phyloP scores from a whole-genome alignment of 148 eudicot species.

The Fagopyrum homotropicum region DNA sequence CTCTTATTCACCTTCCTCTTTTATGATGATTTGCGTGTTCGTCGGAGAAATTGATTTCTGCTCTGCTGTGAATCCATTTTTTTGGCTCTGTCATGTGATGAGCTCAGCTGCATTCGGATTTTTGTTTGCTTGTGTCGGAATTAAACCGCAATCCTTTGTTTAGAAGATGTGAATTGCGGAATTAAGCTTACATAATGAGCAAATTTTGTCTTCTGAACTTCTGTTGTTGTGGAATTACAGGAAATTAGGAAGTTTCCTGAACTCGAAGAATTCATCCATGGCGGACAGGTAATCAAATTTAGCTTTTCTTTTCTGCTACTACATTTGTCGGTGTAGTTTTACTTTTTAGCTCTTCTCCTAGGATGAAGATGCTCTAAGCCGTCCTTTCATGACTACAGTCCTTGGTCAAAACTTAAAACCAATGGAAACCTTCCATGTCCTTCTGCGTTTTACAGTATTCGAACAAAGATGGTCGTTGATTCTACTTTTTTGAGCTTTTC shows the following conservation, averaged over 20 bases:
- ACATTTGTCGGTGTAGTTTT: conserved; percentile 1
- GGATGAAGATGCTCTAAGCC: neutral
- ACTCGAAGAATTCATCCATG: conserved; percentile 34
- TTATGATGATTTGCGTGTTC: neutral
- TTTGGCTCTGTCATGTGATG: neutral
- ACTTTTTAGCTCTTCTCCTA: neutral
- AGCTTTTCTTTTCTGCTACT: neutral
- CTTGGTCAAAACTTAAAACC: neutral
- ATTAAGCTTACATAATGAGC: neutral
- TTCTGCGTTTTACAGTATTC: neutral
- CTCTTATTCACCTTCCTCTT: neutral
- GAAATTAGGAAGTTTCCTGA: conserved; percentile 20
- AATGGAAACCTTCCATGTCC: neutral
- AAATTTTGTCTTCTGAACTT: neutral
- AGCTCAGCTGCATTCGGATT: neutral
- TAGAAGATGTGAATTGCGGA: neutral
- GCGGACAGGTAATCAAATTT: conserved; percentile 21
- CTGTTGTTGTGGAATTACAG: conserved; percentile 15
- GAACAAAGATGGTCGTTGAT: conserved; percentile 1
- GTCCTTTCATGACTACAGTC: conserved; percentile 3
- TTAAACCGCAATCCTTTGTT: neutral
- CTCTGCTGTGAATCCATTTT: neutral
- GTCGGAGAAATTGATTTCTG: neutral
- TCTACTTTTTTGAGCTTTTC: conserved; percentile 6
- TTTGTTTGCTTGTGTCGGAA: neutral